Conservation (phyloP, 2,329 filamentous ascomycete genomes). For the Curvularia sp. region DNA sequence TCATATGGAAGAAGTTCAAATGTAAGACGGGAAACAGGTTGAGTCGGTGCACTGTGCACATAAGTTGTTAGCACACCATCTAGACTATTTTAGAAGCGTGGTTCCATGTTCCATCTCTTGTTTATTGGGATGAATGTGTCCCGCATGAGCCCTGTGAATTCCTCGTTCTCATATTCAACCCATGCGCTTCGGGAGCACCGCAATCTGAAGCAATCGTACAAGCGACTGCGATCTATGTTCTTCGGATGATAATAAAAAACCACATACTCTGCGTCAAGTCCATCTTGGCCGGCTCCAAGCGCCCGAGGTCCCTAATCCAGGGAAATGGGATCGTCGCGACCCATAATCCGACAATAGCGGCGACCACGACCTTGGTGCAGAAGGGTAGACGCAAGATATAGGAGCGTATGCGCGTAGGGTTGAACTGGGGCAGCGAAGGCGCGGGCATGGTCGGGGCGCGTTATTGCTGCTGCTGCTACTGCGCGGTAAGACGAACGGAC, state of each 20-base stretch:
- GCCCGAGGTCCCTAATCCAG: constrained; percentile 80
- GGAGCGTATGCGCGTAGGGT: constrained; percentile 74
- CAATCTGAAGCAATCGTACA: neutral
- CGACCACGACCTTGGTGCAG: constrained; percentile 76
- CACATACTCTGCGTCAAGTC: constrained; percentile 72
- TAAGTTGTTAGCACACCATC: constrained; percentile 22
- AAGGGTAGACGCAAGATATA: constrained; percentile 87
- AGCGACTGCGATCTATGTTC: neutral
- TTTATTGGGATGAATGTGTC: neutral
- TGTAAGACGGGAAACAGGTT: constrained; percentile 94
- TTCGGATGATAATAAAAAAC: constrained; percentile 1
- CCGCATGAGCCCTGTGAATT: neutral
- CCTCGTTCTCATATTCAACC: neutral
- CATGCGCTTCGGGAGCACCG: constrained; percentile 8
- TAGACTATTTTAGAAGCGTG: neutral
- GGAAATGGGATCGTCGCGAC: constrained; percentile 70
- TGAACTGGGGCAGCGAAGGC: constrained; percentile 66
- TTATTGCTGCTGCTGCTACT: constrained; percentile 12
- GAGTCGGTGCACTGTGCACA: constrained; percentile 77
- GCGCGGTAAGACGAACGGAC: constrained; percentile 12
- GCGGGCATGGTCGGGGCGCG: constrained; percentile 38
- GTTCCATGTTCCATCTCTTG: neutral
- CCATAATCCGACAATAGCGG: constrained; percentile 73
- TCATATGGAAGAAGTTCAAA: constrained; percentile 76
- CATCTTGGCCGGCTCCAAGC: constrained; percentile 78